Evolutionary conservation across 164 flowering plant genomes (phyloP).

Genomic region (Vitis cinerea): DNA sequence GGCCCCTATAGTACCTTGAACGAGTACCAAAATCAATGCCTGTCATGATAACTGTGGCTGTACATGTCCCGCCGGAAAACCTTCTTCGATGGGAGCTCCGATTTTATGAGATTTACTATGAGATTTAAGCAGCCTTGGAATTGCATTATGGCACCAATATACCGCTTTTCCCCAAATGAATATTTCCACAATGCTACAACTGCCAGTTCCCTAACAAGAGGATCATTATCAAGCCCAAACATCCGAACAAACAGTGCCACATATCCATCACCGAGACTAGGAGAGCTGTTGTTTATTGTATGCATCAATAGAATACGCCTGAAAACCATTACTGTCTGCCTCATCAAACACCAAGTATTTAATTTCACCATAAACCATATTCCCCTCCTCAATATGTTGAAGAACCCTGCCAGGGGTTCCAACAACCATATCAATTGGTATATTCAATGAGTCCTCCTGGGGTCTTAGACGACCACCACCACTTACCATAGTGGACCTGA

Average conservation of each 20-base stretch:
- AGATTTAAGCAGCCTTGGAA: constrained; percentile 71
- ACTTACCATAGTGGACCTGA: too few species aligned
- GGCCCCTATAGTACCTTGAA: constrained; percentile 19
- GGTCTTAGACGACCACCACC: too few species aligned
- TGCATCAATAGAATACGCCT: too few species aligned
- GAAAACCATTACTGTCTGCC: too few species aligned
- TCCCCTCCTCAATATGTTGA: too few species aligned
- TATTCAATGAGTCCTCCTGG: too few species aligned
- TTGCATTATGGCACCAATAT: constrained; percentile 64
- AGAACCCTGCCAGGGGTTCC: too few species aligned
- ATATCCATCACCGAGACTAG: constrained; percentile 27
- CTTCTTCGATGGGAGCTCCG: constrained; percentile 36
- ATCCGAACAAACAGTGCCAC: constrained; percentile 73
- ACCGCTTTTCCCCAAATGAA: constrained; percentile 71
- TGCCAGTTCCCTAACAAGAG: constrained; percentile 79
- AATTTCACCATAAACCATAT: too few species aligned
- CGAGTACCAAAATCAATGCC: constrained; percentile 9
- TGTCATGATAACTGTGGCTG: constrained; percentile 25
- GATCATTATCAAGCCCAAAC: constrained; percentile 84
- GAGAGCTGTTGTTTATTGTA: too few species aligned
- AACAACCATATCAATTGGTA: too few species aligned
- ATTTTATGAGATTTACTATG: constrained; percentile 59
- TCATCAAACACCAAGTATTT: too few species aligned
- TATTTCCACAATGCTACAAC: constrained; percentile 78
- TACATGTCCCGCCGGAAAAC: constrained; percentile 17